A percentile compares a stretch with the other conserved stretches of the same genome.
Evolutionary conservation across 306 rosid species (phyloP).

Genomic region (Gynostemma pentaphyllum): DNA sequence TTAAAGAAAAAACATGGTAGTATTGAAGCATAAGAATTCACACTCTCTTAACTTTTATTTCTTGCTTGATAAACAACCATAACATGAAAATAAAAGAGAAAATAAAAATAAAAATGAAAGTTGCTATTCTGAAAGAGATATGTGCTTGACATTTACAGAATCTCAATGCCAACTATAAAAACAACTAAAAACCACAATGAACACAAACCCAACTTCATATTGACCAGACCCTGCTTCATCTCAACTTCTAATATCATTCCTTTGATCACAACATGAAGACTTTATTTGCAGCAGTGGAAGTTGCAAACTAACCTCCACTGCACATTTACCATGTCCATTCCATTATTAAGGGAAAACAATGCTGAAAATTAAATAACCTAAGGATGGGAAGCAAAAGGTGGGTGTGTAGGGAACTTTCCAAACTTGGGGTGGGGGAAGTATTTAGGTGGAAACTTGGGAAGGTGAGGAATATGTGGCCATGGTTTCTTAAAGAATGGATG

Average conservation of each 20-base stretch:
- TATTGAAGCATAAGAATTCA: not conserved
- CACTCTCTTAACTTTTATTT: not conserved
- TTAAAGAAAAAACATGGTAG: too few species aligned
- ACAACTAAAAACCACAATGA: not conserved
- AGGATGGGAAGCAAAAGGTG: slow-evolving; percentile 25
- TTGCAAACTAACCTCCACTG: not conserved
- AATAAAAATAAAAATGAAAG: not conserved
- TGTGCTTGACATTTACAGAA: slow-evolving; percentile 6
- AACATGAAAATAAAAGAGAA: too few species aligned
- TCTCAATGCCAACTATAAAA: not conserved
- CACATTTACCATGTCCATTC: not conserved
- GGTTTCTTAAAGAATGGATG: slow-evolving; percentile 18
- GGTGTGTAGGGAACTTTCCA: slow-evolving; percentile 26
- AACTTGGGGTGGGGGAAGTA: slow-evolving; percentile 38
- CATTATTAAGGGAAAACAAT: not conserved
- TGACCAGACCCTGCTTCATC: not conserved
- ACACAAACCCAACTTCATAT: not conserved
- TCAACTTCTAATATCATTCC: not conserved
- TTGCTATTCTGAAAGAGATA: not conserved
- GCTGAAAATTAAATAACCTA: slow-evolving; percentile 4
- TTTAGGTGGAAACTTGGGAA: slow-evolving; percentile 19
- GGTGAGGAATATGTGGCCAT: slow-evolving; percentile 20
- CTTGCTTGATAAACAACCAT: not conserved
- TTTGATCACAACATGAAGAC: not conserved
- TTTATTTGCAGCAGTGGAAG: slow-evolving; percentile 7